These are phyloP conservation scores for Melampsora medusae DNA, from an alignment of 1,284 basidiomycete genomes.

Conservation along the genomic window DNA sequence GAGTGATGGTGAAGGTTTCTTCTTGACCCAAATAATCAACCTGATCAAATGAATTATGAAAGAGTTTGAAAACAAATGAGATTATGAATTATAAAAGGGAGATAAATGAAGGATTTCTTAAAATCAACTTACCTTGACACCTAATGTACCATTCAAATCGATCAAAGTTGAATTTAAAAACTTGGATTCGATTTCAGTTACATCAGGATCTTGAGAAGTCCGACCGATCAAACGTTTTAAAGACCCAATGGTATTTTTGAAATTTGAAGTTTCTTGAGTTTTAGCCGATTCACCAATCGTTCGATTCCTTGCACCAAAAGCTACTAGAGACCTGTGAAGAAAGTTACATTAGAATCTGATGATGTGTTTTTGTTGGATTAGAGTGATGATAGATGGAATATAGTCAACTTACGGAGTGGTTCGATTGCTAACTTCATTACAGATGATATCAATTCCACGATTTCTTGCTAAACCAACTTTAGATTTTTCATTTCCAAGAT, in stretches of 20 bases:
- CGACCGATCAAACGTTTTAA: conserved; percentile 84
- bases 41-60: conserved; percentile 56
- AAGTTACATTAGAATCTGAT: not conserved
- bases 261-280: conserved; percentile 95
- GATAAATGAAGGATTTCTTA: conserved; percentile 10
- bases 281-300: conserved; percentile 87
- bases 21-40: conserved; percentile 81
- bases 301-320: conserved; percentile 83
- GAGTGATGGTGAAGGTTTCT: conserved; percentile 73
- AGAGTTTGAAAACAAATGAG: conserved; percentile 12
- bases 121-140: conserved; percentile 67
- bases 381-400: conserved; percentile 9
- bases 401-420: conserved; percentile 71
- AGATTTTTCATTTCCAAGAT: conserved; percentile 80
- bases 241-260: conserved; percentile 87
- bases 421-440: conserved; percentile 92
- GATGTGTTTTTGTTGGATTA: not conserved
- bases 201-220: conserved; percentile 70
- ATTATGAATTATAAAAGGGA: conserved; percentile 34
- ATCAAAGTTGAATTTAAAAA: conserved; percentile 79
- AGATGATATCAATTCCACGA: conserved; percentile 89
- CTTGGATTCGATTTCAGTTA: conserved; percentile 74
- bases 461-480: conserved; percentile 89
- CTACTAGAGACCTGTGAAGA: conserved; percentile 74
- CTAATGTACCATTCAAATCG: conserved; percentile 75